Base-by-base conservation (phyloP, 495 filamentous ascomycete genomes). In the Rhizodiscina lignyota region DNA sequence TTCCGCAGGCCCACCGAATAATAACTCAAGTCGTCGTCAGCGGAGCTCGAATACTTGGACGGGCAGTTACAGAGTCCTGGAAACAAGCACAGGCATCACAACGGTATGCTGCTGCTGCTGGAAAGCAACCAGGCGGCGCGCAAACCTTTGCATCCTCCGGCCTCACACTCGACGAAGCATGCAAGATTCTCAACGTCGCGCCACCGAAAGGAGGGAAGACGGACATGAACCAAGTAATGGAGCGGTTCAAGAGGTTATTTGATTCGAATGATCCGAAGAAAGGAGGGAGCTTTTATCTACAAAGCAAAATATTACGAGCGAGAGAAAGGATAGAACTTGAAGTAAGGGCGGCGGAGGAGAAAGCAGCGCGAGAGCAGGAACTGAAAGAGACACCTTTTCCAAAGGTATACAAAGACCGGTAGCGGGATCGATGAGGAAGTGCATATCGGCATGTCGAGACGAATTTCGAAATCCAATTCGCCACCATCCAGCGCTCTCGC, bases 151-250 rank as follows among this genome's bases (percentile, higher is more conserved):
- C 68, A 24, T 68, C 74, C 23, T 64, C 70, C 26, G 79, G 82
- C 43, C 72, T 94, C 48, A 91, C 83, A 5, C 71, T 97, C 35
- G 86, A 93, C 43, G 89, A 97, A 60, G 91, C 89, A 6, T 94
- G 85, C 71, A 85, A 84, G 59, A 96, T 97, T 54, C 72, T 97
- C 37, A 93, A 96, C 56, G 84, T 96, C 43, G 83, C 85, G 59
- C 83, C 85, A 30, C 82, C 86, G 2, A 70, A 79, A 47, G 71
- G 64, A 36, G 83, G 76, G n/a, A 64, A 82, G 48, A 62, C 76
- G 15, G 71, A 83, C 52, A 61, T 82, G 56, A 83, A 91, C 41
- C 56, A 70, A 23, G 68, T 91, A 33, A 78, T 77, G 63, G 73
- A 79, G 38, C 70, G 83, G 29, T 97, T 94, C 67, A 96, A 96